phyloP scores from a whole-genome alignment of 371 early-diverging fungal species.

The Dinochytrium kinnereticum region DNA sequence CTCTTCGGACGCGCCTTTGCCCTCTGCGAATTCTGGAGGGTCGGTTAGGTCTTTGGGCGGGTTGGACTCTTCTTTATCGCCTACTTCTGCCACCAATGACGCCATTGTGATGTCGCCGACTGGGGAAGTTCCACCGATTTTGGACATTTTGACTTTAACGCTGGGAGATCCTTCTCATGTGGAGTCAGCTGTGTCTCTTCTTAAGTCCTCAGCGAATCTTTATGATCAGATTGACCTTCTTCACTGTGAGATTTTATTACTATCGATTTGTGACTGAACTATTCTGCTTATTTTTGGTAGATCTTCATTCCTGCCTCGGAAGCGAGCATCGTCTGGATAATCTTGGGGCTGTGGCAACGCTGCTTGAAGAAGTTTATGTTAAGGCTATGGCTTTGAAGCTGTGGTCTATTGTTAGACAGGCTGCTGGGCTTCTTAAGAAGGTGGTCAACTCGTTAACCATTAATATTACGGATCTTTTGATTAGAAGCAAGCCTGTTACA shows the following conservation, averaged over 20 bases:
- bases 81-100: neutral
- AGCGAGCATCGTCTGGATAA: slow-evolving; percentile 57
- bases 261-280: too few relatives aligned
- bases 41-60: neutral
- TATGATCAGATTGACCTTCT: slow-evolving; percentile 84
- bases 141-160: slow-evolving; percentile 61
- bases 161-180: slow-evolving; percentile 71
- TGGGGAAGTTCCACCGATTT: neutral
- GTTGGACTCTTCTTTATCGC: neutral
- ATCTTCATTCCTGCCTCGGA: slow-evolving; percentile 75
- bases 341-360: slow-evolving; percentile 62
- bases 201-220: slow-evolving; percentile 71
- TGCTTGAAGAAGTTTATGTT: slow-evolving; percentile 83
- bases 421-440: slow-evolving; percentile 79
- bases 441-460: slow-evolving; percentile 75
- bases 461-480: slow-evolving; percentile 82
- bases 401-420: slow-evolving; percentile 85
- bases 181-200: slow-evolving; percentile 65
- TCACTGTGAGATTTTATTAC: slow-evolving; percentile 55
- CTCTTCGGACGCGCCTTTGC: neutral
- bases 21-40: neutral
- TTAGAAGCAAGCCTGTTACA: slow-evolving; percentile 80
- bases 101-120: slow-evolving; percentile 4
- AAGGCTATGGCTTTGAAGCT: slow-evolving; percentile 74
- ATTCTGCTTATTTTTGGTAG: neutral